Conservation (phyloP, 148 eudicot species). For the Cornus florida region DNA sequence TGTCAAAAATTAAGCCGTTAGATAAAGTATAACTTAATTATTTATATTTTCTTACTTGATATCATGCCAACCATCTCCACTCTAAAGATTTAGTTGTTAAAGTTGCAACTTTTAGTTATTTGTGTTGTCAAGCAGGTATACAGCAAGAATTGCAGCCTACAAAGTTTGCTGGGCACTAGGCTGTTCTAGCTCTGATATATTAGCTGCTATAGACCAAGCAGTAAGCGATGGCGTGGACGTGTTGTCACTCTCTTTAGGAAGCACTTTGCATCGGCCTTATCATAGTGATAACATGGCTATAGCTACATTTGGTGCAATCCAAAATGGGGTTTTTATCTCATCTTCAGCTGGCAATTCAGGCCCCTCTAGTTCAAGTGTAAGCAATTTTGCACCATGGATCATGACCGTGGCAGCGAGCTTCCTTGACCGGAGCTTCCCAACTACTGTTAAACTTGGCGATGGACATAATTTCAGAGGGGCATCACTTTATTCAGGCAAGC, state of each 20-base stretch:
- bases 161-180: slow-evolving; percentile 64
- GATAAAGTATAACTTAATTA: too few species aligned
- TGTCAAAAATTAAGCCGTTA: too few species aligned
- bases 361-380: slow-evolving; percentile 55
- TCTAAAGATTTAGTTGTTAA: too few species aligned
- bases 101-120: too few species aligned
- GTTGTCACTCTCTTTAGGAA: slow-evolving; percentile 70
- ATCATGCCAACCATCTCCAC: too few species aligned
- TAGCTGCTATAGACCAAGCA: slow-evolving; percentile 73
- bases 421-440: slow-evolving; percentile 51
- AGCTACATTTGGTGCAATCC: slow-evolving; percentile 58
- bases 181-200: slow-evolving; percentile 63
- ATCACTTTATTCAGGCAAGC: slow-evolving; percentile 48
- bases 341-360: slow-evolving; percentile 84
- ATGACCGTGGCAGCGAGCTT: slow-evolving; percentile 73
- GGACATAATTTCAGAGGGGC: slow-evolving; percentile 48
- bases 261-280: slow-evolving; percentile 49
- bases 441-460: slow-evolving; percentile 53
- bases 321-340: slow-evolving; percentile 58
- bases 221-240: slow-evolving; percentile 65
- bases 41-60: too few species aligned
- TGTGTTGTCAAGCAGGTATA: slow-evolving; percentile 17
- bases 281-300: slow-evolving; percentile 61
- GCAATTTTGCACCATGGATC: slow-evolving; percentile 78
- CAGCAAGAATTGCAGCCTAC: slow-evolving; percentile 72